Percentiles rank a stretch among this genome's conserved stretches.
These are phyloP conservation scores for Sarcomyxa edulis DNA, from an alignment of 768 basidiomycete species.

Conservation along the genomic window DNA sequence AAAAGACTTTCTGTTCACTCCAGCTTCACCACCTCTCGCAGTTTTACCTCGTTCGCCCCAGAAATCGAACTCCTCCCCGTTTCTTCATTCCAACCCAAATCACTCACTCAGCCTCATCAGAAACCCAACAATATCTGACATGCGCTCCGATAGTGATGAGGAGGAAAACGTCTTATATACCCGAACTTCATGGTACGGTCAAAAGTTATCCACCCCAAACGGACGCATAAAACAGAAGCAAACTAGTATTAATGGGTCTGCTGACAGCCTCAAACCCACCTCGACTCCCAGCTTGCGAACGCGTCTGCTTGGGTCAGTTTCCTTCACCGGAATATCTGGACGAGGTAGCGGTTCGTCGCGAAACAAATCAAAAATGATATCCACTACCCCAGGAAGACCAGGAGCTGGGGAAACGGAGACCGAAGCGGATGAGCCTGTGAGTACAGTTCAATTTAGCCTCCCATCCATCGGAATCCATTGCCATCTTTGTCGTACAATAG, in stretches of 20 bases:
- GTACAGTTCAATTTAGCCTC: constrained; percentile 18
- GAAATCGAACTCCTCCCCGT: constrained; percentile 18
- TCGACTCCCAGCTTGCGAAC: constrained; percentile 20
- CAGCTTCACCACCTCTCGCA: constrained; percentile 18
- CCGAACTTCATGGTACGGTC: constrained; percentile 16
- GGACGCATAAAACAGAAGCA: background rate
- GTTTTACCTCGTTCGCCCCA: constrained; percentile 13
- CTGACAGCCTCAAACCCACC: too few species aligned
- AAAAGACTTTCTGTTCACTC: constrained; percentile 17
- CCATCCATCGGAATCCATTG: too few species aligned
- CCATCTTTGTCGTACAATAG: constrained; percentile 2
- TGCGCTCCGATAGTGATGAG: constrained; percentile 27
- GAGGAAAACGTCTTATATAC: constrained; percentile 27
- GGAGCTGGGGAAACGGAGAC: constrained; percentile 80
- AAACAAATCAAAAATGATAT: constrained; percentile 41
- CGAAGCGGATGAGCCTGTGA: constrained; percentile 70
- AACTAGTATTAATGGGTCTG: constrained; percentile 4
- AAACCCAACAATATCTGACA: constrained; percentile 3
- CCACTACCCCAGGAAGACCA: constrained; percentile 51
- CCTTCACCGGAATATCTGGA: constrained; percentile 9
- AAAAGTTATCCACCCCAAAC: background rate
- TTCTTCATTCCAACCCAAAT: constrained; percentile 11
- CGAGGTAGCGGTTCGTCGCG: constrained; percentile 21
- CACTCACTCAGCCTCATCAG: constrained; percentile 5
- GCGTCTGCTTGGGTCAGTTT: constrained; percentile 24